Percentiles rank a stretch among this genome's conserved stretches.
phyloP scores from a whole-genome alignment of 352 stramenopile species.

The Phytophthora pini region DNA sequence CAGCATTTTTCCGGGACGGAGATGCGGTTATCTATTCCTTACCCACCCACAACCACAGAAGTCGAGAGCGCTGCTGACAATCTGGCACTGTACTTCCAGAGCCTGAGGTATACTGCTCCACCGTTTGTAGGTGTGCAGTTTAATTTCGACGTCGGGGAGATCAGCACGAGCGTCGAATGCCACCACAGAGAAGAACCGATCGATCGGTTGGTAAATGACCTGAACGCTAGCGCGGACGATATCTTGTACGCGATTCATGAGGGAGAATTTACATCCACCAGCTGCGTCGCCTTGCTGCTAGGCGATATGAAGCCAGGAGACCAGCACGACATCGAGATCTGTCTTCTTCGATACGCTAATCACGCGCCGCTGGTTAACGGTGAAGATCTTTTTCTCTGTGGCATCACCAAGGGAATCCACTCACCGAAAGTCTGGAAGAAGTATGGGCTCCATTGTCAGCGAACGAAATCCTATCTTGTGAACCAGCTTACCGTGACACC shows the following conservation, averaged over 20 bases:
- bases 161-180: slow-evolving; percentile 47
- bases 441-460: slow-evolving; percentile 53
- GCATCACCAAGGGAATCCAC: slow-evolving; percentile 50
- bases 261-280: slow-evolving; percentile 38
- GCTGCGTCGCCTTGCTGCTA: slow-evolving; percentile 58
- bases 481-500: slow-evolving; percentile 55
- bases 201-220: slow-evolving; percentile 63
- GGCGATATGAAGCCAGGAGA: slow-evolving; percentile 15
- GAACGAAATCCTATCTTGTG: slow-evolving; percentile 44
- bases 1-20: slow-evolving; percentile 81
- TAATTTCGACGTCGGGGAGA: slow-evolving; percentile 50
- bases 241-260: slow-evolving; percentile 55
- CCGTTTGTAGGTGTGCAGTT: slow-evolving; percentile 67
- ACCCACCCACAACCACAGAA: slow-evolving; percentile 33
- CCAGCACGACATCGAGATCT: slow-evolving; percentile 56
- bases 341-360: slow-evolving; percentile 76
- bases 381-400: slow-evolving; percentile 67
- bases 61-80: slow-evolving; percentile 57
- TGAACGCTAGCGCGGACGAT: slow-evolving; percentile 42
- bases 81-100: slow-evolving; percentile 77
- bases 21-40: slow-evolving; percentile 71
- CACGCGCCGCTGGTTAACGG: slow-evolving; percentile 70
- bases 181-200: slow-evolving; percentile 50
- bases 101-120: slow-evolving; percentile 61
- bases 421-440: slow-evolving; percentile 62